Base-by-base conservation (phyloP, 2,329 filamentous ascomycete genomes). In the Corynespora cassiicola region DNA sequence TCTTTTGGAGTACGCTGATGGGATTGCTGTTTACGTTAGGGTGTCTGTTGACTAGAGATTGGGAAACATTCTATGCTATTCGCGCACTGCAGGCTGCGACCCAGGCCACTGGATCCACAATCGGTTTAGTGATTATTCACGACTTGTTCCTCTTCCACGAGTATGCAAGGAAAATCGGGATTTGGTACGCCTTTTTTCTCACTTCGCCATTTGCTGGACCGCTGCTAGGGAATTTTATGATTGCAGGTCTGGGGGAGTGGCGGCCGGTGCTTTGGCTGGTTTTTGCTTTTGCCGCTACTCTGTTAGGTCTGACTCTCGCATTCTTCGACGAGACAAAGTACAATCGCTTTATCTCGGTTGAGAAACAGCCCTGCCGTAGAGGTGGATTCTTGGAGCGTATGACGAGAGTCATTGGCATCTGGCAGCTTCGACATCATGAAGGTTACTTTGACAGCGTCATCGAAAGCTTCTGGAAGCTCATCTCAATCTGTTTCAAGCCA, bases 71-170 rank as follows among this genome's bases (percentile, higher is more conserved):
- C 33, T 58, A 54, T 11, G 56, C 58, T 12, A 55, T 52, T 30
- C 50, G 61, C 25, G 49, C 56, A 6, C 31, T 60, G 4, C 56
- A 56, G 20, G 58, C 61, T 2, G 48, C 52, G 1, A 47, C 56
- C 1, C 61, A 64, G 29, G 54, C 56, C 8, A 49, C 55, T 22
- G 58, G 57, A 12, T 37, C n/a, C n/a, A 36, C 31, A 10, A 36
- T 35, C 9, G 16, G 25, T 3, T 22, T 65, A 11, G 51, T 43
- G 12, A 56, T 56, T 14, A 50, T 65, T n/a, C 52, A 61, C 22
- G 61, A 65, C 31, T 50, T 64, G 44, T 64, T 63, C 45, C 63
- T 59, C 50, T 59, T 64, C 40, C 56, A 64, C 25, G 58, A 64
- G 27, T 51, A 46, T n/a, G 49, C 59, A 3, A 42, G 58, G 5